Evolutionary conservation across 257 asterid genomes (phyloP).

Genomic region (Scutellaria baicalensis): DNA sequence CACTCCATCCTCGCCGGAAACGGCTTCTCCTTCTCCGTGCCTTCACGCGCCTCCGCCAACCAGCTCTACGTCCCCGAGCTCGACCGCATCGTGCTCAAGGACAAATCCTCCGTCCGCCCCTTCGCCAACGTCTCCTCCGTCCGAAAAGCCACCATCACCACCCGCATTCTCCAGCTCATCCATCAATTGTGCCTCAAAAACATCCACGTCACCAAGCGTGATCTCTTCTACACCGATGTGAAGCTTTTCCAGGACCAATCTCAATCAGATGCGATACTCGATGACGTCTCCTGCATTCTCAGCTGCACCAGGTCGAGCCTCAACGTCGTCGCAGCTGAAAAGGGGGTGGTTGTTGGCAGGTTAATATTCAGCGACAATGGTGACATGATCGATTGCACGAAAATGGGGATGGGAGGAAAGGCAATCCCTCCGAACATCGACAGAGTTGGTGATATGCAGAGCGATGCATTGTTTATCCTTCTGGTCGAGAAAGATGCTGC

Average conservation of each 20-base stretch:
- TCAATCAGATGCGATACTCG: constrained; percentile 72
- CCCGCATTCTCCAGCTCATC: constrained; percentile 72
- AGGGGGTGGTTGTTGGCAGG: constrained; percentile 85
- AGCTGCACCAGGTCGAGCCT: constrained; percentile 88
- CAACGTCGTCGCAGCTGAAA: constrained; percentile 73
- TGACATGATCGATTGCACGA: constrained; percentile 84
- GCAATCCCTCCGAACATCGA: constrained; percentile 91
- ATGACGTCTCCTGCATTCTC: constrained; percentile 68
- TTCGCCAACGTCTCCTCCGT: constrained; percentile 75
- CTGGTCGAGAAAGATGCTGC: constrained; percentile 93
- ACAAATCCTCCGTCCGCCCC: constrained; percentile 63
- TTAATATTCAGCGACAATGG: constrained; percentile 75
- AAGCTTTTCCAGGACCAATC: constrained; percentile 79
- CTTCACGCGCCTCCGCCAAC: constrained; percentile 80
- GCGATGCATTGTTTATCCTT: constrained; percentile 74
- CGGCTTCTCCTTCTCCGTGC: constrained; percentile 71
- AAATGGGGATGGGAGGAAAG: constrained; percentile 94
- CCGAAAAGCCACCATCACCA: constrained; percentile 66
- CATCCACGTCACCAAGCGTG: constrained; percentile 93
- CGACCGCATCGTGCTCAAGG: constrained; percentile 78
- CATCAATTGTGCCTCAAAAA: constrained; percentile 64
- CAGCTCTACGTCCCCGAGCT: constrained; percentile 89
- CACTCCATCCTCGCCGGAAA: constrained; percentile 72
- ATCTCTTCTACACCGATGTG: constrained; percentile 81
- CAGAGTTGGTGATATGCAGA: constrained; percentile 87